Evolutionary conservation across 768 basidiomycete species (phyloP), one percentile per base, ranked within the genome.

Genomic region (Agaricus blazei): DNA sequence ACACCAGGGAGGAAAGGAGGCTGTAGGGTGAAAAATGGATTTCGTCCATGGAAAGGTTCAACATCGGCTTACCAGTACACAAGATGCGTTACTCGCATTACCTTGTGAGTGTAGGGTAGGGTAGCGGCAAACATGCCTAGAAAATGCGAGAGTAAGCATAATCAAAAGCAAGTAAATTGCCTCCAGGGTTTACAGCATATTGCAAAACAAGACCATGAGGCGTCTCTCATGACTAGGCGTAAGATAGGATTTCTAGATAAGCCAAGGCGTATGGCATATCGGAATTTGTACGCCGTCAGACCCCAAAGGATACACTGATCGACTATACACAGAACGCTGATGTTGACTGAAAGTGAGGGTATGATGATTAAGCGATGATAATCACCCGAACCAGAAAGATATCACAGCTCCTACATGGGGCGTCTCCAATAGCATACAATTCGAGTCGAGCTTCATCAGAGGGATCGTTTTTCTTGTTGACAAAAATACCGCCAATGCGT

Each of bases 221-320:
- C 37, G 36, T 52, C 51, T 11, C 51, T 42, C 51, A 52, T 45
- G 43, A 52, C 24, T 14, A 52, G 34, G 12, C 43, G 51, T 6
- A 52, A 12, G n/a, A 52, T 34, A 3, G 43, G 44, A n/a, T 52
- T 52, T 19, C 19, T 34, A 19, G 51, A 52, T 43, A 42, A 52
- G 12, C 51, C 51, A 36, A 36, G 3, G 12, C 31, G 43, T 27
- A 45, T 36, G 15, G 43, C 51, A 12, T 45, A 29, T 7, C 43
- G 41, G 29, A 45, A 38, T 29, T 45, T 52, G 29, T 44, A 44
- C 11, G 19, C 14, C 14, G 24, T 38, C 23, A 52, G 44, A 14
- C 51, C 51, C 51, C 51, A 52, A 8, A 52, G 42, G 1, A 46
- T 23, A 19, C 42, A 45, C 14, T 52, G 51, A 34, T 45, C 31